These are phyloP conservation scores for Geotrichum macrosporum DNA, from an alignment of 1,139 yeast genomes.

Conservation along the genomic window DNA sequence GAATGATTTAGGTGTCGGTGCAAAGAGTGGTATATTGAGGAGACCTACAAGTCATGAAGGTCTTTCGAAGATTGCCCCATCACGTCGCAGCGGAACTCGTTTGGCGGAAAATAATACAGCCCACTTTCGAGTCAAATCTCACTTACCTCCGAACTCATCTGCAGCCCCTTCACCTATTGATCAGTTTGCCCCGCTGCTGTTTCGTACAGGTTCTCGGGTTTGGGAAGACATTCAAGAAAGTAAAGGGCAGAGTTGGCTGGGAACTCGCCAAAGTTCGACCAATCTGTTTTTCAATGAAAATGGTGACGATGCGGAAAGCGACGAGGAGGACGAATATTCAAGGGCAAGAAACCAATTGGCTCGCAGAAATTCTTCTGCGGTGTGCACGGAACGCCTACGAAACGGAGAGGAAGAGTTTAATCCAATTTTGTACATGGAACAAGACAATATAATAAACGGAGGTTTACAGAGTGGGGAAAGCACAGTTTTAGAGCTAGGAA, in stretches of 20 bases:
- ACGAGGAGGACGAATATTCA: constrained; percentile 10
- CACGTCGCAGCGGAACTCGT: not conserved
- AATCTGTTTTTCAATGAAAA: constrained; percentile 16
- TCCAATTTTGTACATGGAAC: constrained; percentile 3
- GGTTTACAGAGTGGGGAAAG: not conserved
- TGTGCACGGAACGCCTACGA: not conserved
- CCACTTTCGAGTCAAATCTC: not conserved
- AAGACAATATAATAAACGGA: not conserved
- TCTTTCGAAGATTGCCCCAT: not conserved
- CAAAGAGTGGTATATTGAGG: not conserved
- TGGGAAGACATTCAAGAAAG: constrained; percentile 33
- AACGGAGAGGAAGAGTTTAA: constrained; percentile 16
- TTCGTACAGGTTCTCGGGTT: constrained; percentile 31
- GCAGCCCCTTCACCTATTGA: constrained; percentile 3
- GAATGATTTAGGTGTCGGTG: not conserved
- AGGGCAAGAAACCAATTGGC: constrained; percentile 3
- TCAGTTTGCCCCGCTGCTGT: constrained; percentile 24
- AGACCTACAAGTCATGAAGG: not conserved
- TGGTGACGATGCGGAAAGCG: constrained; percentile 12
- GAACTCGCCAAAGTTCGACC: constrained; percentile 25
- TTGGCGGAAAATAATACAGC: not conserved
- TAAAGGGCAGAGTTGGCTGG: constrained; percentile 32
- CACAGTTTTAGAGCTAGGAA: not conserved
- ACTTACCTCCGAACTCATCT: not conserved
- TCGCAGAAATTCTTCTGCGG: not conserved